phyloP scores from a whole-genome alignment of 2,329 filamentous ascomycete genomes.

The Talaromyces sp. region DNA sequence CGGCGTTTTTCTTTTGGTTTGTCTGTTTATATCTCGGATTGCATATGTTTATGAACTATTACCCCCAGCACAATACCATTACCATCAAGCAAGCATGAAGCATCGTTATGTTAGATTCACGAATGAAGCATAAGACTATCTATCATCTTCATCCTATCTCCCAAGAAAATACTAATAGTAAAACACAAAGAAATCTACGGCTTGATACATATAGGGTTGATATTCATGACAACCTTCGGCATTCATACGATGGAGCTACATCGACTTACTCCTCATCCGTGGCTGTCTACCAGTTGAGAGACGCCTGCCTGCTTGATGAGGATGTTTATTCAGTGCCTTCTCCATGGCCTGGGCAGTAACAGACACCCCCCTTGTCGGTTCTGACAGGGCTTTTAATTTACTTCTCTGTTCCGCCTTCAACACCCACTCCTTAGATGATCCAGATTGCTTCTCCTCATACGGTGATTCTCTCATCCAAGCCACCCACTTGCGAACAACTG shows the following conservation, averaged over 20 bases:
- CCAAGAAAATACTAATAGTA: neutral
- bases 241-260: neutral
- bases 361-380: neutral
- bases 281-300: neutral
- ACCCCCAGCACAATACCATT: neutral
- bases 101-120: neutral
- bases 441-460: neutral
- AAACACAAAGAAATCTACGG: neutral
- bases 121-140: too few species aligned
- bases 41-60: conserved; percentile 1
- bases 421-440: neutral
- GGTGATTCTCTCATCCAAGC: too few species aligned
- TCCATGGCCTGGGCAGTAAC: neutral
- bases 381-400: neutral
- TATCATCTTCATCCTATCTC: too few species aligned
- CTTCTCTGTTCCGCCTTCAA: neutral
- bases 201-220: neutral
- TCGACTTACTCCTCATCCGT: neutral
- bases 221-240: neutral
- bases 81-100: neutral
- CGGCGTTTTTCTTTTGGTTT: neutral
- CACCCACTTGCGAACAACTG: too few species aligned
- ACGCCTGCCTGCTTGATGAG: neutral
- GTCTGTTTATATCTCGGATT: neutral
- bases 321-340: neutral